These are phyloP conservation scores for Aspergillus flavus DNA, from an alignment of 2,329 filamentous ascomycete species.

Conservation along the genomic window DNA sequence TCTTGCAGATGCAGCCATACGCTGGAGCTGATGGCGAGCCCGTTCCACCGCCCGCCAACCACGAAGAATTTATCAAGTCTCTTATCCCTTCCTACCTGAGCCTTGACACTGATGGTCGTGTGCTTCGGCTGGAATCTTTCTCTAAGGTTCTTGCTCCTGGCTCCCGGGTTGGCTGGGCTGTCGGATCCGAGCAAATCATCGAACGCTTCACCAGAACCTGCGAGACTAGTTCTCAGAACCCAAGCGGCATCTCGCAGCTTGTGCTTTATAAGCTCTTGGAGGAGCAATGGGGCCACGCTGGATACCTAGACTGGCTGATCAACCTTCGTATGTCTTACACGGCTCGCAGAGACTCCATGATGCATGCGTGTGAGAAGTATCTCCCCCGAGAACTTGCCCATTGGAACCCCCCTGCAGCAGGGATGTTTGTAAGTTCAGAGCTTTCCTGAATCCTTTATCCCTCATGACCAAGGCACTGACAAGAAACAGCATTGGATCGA, in stretches of 20 bases:
- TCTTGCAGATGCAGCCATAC: constrained; percentile 81
- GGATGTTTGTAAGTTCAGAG: constrained; percentile 79
- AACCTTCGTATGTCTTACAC: constrained; percentile 82
- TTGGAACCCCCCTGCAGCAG: constrained; percentile 79
- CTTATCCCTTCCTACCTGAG: constrained; percentile 76
- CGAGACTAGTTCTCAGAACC: constrained; percentile 83
- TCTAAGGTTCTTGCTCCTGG: constrained; percentile 89
- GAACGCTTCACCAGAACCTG: constrained; percentile 80
- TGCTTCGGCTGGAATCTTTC: constrained; percentile 89
- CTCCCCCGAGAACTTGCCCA: constrained; percentile 73
- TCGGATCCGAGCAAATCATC: constrained; percentile 79
- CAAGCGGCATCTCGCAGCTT: constrained; percentile 81
- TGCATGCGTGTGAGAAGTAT: constrained; percentile 77
- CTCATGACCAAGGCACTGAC: constrained; percentile 1
- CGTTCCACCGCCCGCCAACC: constrained; percentile 59
- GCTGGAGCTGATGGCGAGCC: constrained; percentile 55
- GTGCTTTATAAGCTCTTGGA: constrained; percentile 87
- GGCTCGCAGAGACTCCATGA: constrained; percentile 71
- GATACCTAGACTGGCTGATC: constrained; percentile 88
- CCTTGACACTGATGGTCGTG: constrained; percentile 83
- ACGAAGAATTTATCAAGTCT: constrained; percentile 72
- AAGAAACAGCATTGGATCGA: constrained; percentile 49
- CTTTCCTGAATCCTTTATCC: background rate
- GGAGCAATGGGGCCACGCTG: constrained; percentile 89
- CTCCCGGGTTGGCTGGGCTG: constrained; percentile 83